These are phyloP conservation scores for Leccinum griseonigrum DNA, from an alignment of 1,284 basidiomycete species.

Conservation along the genomic window DNA sequence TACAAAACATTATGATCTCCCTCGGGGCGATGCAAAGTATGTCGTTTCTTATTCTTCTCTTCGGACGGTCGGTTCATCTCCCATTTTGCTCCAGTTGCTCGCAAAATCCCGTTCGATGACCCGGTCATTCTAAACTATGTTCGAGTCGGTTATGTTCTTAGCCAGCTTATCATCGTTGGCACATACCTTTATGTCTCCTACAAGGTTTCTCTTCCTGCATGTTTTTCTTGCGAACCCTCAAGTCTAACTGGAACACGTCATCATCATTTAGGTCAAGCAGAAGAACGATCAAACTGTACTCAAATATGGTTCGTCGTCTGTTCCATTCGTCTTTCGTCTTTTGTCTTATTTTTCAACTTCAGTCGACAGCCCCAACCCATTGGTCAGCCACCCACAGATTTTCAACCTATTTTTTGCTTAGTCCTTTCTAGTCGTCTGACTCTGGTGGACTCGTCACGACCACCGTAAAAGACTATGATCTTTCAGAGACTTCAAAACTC, in stretches of 20 bases:
- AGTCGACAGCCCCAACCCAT: conserved; percentile 62
- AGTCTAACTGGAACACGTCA: conserved; percentile 20
- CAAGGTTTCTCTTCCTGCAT: conserved; percentile 45
- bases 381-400: conserved; percentile 43
- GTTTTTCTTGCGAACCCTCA: neutral
- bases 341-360: conserved; percentile 2
- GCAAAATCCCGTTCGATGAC: conserved; percentile 90
- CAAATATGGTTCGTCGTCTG: conserved; percentile 75
- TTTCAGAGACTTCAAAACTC: conserved; percentile 84
- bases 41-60: conserved; percentile 13
- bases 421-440: conserved; percentile 54
- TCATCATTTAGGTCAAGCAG: conserved; percentile 68
- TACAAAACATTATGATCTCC: conserved; percentile 79
- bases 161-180: conserved; percentile 69
- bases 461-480: conserved; percentile 92
- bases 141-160: conserved; percentile 78
- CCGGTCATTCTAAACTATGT: conserved; percentile 82
- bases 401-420: conserved; percentile 5
- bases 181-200: conserved; percentile 76
- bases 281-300: conserved; percentile 96
- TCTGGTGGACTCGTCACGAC: conserved; percentile 86
- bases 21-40: conserved; percentile 88
- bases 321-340: neutral
- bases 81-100: conserved; percentile 60
- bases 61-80: neutral